Base-by-base conservation (phyloP, 768 basidiomycete genomes). In the Suillus spraguei region DNA sequence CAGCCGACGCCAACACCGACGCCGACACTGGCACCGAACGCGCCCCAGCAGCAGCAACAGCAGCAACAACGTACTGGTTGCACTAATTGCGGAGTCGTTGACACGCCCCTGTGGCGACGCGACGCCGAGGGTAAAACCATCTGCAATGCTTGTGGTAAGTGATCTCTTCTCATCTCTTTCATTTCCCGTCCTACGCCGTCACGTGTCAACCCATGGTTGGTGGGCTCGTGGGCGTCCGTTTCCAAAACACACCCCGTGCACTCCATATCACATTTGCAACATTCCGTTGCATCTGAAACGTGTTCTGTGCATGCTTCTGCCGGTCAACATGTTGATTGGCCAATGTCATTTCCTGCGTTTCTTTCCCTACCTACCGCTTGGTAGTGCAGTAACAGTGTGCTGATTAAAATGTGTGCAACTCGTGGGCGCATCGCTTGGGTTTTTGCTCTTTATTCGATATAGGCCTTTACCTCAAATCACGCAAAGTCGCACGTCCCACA, bases 141-240 rank as follows among this genome's bases (percentile, higher is more conserved):
- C 72, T 95, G 94, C 81, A 95, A 95, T 76, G 90, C 91, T 59
- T 95, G 94, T 76, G 94, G 93, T 94, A 74, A 84, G 92, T 85
- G 63, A 66, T 72, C 66, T 66, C 70, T 67, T 72, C 71, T 69
- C 71, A 75, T 76, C 72, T 71, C 72, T 73, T 69, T 70, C 70
- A 71, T 71, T 71, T 68, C 76, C 70, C 65, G 67, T 70, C 66
- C 67, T 70, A 69, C 65, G 53, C 47, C 66, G 66, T 79, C 81
- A 79, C 81, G 81, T 82, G 81, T 78, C 65, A 58, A 59, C 63
- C 59, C 70, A 54, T 76, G 73, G 64, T 60, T 68, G 66, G 64
- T 77, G 77, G 74, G 74, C 38, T 70, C 67, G 67, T 70, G 76
- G 74, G 74, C 68, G 71, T 67, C 69, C 69, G 65, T 69, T 72